These are phyloP conservation scores for Pyracantha coccinea DNA, from an alignment of 331 rosid genomes.

Conservation along the genomic window DNA sequence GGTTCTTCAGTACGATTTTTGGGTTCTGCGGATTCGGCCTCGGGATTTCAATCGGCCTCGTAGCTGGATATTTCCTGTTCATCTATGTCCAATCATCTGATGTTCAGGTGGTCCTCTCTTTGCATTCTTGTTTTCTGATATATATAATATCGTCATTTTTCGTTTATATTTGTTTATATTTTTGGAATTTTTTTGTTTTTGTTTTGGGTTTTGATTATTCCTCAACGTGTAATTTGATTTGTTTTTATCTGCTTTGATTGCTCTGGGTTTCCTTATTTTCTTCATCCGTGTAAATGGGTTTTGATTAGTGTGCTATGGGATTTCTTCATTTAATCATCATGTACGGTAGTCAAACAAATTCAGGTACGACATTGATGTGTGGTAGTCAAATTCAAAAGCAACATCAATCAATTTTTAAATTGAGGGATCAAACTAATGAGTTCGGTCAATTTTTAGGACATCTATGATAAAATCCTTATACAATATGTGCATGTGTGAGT, in stretches of 20 bases:
- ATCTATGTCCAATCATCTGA: slow-evolving; percentile 50
- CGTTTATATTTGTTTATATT: not conserved
- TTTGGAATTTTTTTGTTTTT: not conserved
- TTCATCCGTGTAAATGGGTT: not conserved
- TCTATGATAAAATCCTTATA: no score
- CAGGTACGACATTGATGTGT: no score
- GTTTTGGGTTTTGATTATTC: not conserved
- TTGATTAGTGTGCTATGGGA: no score
- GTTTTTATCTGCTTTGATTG: not conserved
- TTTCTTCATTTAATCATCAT: no score
- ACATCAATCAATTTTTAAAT: no score
- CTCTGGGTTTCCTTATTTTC: not conserved
- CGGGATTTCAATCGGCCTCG: slow-evolving; percentile 70
- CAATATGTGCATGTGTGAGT: no score
- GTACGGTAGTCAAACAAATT: no score
- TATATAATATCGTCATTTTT: not conserved
- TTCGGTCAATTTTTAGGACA: no score
- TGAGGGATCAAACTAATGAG: no score
- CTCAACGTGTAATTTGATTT: not conserved
- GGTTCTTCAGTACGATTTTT: slow-evolving; percentile 62
- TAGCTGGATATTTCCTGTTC: slow-evolving; percentile 73
- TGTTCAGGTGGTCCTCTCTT: slow-evolving; percentile 62
- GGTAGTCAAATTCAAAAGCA: fast-evolving
- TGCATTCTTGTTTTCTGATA: not conserved
- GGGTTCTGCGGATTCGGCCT: slow-evolving; percentile 81